Conservation (phyloP, 306 rosid genomes). For the Casuarina equisetifolia region DNA sequence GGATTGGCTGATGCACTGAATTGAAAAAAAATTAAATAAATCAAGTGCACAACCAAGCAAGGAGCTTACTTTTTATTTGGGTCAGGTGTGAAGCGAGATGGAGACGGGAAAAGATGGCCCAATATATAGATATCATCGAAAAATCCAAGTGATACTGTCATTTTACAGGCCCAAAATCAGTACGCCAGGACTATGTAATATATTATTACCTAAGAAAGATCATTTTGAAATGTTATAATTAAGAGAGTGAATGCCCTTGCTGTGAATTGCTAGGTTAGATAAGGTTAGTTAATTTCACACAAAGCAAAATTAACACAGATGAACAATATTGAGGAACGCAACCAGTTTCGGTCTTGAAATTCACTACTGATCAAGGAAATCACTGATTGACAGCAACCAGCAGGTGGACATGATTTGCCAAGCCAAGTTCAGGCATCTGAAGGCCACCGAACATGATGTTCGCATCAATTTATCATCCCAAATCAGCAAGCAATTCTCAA, state of each 20-base stretch:
- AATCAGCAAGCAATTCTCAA: not conserved
- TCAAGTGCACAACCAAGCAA: constrained; percentile 2
- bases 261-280: constrained; percentile 1
- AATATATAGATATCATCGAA: constrained; percentile 79
- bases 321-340: too few relatives aligned
- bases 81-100: constrained; percentile 45
- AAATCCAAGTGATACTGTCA: constrained; percentile 83
- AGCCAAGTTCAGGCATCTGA: not conserved
- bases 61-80: constrained; percentile 45
- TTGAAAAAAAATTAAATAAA: constrained; percentile 3
- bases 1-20: constrained; percentile 7
- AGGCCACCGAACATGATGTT: too few relatives aligned
- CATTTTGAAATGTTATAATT: not conserved
- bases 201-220: not conserved
- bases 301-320: too few relatives aligned
- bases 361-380: too few relatives aligned
- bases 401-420: not conserved
- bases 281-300: too few relatives aligned
- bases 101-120: constrained; percentile 51
- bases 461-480: not conserved
- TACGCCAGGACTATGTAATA: not conserved
- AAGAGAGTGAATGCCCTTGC: constrained; percentile 6
- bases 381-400: not conserved
- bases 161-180: constrained; percentile 30
- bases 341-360: too few relatives aligned